Evolutionary conservation across 2,329 filamentous ascomycete species (phyloP).

Genomic region (Acephala macrosclerotiorum): DNA sequence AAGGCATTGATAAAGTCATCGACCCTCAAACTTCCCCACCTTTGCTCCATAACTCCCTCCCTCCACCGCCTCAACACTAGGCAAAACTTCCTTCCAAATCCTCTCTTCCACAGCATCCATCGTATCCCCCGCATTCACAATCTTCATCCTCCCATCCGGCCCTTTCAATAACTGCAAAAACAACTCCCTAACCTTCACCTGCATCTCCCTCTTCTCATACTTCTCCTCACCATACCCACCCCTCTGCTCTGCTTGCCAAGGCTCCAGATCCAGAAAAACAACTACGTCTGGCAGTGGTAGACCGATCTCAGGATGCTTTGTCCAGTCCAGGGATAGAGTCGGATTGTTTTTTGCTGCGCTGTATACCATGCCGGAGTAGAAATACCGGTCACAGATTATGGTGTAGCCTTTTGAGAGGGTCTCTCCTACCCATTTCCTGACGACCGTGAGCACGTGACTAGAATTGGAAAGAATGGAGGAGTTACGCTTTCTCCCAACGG

Average conservation of each 20-base stretch:
- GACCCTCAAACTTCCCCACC: conserved; percentile 43
- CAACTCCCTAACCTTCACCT: conserved; percentile 76
- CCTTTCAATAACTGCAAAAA: conserved; percentile 65
- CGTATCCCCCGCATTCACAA: conserved; percentile 60
- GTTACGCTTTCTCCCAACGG: conserved; percentile 64
- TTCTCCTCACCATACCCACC: conserved; percentile 91
- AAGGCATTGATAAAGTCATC: conserved; percentile 14
- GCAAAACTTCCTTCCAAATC: conserved; percentile 45
- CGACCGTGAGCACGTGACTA: conserved; percentile 4
- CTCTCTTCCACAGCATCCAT: conserved; percentile 64
- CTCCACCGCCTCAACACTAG: conserved; percentile 55
- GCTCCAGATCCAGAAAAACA: conserved; percentile 83
- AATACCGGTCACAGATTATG: conserved; percentile 90
- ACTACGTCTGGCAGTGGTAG: conserved; percentile 88
- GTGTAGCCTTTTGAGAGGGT: conserved; percentile 72
- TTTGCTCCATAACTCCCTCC: conserved; percentile 55
- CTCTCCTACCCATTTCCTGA: conserved; percentile 57
- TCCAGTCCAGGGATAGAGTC: conserved; percentile 77
- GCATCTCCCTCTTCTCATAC: conserved; percentile 87
- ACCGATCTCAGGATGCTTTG: conserved; percentile 82
- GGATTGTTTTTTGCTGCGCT: conserved; percentile 85
- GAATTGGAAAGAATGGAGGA: background rate
- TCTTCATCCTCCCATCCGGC: conserved; percentile 52
- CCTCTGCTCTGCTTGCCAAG: conserved; percentile 73
- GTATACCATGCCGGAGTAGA: conserved; percentile 94